Evolutionary conservation across 1,139 yeast genomes (phyloP).

Genomic region (Hansenula lynferdii): DNA sequence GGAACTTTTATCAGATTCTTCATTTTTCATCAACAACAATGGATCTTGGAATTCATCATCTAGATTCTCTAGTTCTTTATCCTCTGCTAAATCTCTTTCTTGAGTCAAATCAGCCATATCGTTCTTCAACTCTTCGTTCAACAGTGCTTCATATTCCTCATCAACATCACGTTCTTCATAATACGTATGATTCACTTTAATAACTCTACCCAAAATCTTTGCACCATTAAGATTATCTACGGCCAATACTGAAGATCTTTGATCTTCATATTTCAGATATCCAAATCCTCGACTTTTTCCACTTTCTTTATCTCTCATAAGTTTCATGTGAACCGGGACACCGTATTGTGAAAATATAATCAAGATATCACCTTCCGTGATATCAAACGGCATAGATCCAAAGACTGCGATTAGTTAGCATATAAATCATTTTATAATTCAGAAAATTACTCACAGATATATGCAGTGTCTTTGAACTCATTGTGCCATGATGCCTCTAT

Average conservation of each 20-base stretch:
- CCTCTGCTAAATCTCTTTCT: not conserved
- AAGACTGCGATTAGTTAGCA: constrained; percentile 37
- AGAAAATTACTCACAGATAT: constrained; percentile 38
- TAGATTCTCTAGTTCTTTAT: not conserved
- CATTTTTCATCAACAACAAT: constrained; percentile 7
- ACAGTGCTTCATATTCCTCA: constrained; percentile 30
- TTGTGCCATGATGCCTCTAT: constrained; percentile 83
- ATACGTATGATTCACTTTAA: constrained; percentile 76
- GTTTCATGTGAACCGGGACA: constrained; percentile 70
- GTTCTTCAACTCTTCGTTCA: constrained; percentile 4
- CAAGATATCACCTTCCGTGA: constrained; percentile 72
- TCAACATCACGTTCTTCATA: constrained; percentile 52
- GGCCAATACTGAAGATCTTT: constrained; percentile 76
- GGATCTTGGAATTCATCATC: constrained; percentile 10
- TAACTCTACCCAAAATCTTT: constrained; percentile 47
- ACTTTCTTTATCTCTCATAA: constrained; percentile 63
- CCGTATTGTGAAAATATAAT: constrained; percentile 89
- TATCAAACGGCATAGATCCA: constrained; percentile 62
- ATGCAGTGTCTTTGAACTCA: constrained; percentile 72
- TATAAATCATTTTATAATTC: no score
- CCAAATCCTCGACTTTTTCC: constrained; percentile 77
- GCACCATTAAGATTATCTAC: constrained; percentile 85
- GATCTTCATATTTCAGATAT: constrained; percentile 78
- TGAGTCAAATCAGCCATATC: constrained; percentile 4
- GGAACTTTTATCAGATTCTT: not conserved